phyloP scores from a whole-genome alignment of 441 rosid species.

The Populus tomentosa region DNA sequence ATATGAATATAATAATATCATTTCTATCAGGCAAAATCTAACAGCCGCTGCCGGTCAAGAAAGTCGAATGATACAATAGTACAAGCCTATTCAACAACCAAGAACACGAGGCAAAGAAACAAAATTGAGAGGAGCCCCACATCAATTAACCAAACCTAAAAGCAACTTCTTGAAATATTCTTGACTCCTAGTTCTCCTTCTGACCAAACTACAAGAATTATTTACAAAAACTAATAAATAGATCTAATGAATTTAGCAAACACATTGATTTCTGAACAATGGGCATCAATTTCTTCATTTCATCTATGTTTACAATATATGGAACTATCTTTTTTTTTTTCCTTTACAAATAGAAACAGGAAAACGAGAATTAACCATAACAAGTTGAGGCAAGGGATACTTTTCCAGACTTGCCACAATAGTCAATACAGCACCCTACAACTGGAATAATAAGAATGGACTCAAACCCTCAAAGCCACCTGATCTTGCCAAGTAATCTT shows the following conservation, averaged over 20 bases:
- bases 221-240: neutral
- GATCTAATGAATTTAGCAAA: neutral
- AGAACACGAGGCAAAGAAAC: neutral
- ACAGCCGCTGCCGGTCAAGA: neutral
- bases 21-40: no score
- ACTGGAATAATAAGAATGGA: conserved; percentile 1
- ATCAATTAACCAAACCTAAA: neutral
- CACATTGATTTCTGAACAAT: neutral
- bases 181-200: neutral
- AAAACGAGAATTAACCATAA: conserved; percentile 3
- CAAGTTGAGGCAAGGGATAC: conserved; percentile 9
- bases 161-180: neutral
- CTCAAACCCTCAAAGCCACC: conserved; percentile 75
- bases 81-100: neutral
- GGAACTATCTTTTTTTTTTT: conserved; percentile 9
- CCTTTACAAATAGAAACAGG: conserved; percentile 19
- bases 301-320: conserved; percentile 19
- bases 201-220: neutral
- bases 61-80: neutral
- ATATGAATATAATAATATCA: no score
- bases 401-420: conserved; percentile 17
- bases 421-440: conserved; percentile 8
- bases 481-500: conserved; percentile 95
- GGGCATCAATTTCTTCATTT: conserved; percentile 10
- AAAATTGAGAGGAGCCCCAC: neutral